Conservation (phyloP, 2,329 filamentous ascomycete genomes). For the Aspergillus sp. region DNA sequence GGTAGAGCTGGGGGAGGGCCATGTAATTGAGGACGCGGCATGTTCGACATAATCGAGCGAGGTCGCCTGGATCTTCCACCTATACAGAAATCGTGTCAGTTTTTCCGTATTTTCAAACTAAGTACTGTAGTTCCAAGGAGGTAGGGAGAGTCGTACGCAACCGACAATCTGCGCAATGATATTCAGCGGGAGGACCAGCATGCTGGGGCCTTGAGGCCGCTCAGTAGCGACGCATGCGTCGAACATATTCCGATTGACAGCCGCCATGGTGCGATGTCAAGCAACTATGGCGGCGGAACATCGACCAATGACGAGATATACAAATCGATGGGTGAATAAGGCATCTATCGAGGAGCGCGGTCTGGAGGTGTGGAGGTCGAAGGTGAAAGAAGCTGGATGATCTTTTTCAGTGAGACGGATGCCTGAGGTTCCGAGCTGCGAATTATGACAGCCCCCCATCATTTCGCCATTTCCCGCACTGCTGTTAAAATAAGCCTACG, state of each 20-base stretch:
- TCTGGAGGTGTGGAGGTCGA: slow-evolving; percentile 1
- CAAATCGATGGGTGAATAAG: slow-evolving; percentile 1
- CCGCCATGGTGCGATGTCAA: slow-evolving; percentile 40
- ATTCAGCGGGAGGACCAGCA: slow-evolving; percentile 55
- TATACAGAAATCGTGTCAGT: slow-evolving; percentile 27
- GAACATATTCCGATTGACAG: slow-evolving; percentile 45
- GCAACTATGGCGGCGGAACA: slow-evolving; percentile 25
- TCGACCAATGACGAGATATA: slow-evolving; percentile 22
- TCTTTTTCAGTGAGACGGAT: slow-evolving; percentile 6
- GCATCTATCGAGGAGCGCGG: slow-evolving; percentile 11
- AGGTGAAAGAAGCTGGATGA: slow-evolving; percentile 9
- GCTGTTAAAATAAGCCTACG: not conserved
- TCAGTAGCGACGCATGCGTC: slow-evolving; percentile 34
- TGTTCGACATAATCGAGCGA: slow-evolving; percentile 60
- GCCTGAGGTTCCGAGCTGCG: slow-evolving; percentile 1
- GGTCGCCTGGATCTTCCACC: slow-evolving; percentile 59
- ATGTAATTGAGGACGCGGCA: slow-evolving; percentile 65
- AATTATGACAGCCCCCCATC: not conserved
- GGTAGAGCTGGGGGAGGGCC: slow-evolving; percentile 62
- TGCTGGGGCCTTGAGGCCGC: slow-evolving; percentile 27
- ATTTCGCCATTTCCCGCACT: not conserved
- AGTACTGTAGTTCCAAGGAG: not conserved
- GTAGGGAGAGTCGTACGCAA: slow-evolving; percentile 42
- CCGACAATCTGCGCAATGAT: slow-evolving; percentile 58
- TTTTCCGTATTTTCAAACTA: not conserved